phyloP scores from a whole-genome alignment of 2,329 filamentous ascomycete genomes.

The Colletotrichum ledebouriae region DNA sequence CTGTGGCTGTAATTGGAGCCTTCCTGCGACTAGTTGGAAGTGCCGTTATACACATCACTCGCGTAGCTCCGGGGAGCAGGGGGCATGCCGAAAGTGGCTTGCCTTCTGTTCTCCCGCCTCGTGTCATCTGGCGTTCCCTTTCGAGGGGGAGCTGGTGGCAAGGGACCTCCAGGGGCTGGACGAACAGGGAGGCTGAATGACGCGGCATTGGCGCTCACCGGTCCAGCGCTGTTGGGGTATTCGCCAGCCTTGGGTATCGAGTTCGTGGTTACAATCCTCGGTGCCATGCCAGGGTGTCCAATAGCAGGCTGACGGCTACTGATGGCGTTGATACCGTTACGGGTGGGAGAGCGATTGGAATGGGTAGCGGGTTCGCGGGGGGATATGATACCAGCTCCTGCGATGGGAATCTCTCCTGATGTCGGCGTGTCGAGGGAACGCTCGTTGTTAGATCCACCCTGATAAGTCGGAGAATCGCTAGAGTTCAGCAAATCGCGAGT shows the following conservation, averaged over 20 bases:
- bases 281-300: slow-evolving; percentile 66
- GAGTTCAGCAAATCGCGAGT: slow-evolving; percentile 81
- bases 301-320: slow-evolving; percentile 56
- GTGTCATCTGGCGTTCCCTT: slow-evolving; percentile 69
- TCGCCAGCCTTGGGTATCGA: slow-evolving; percentile 64
- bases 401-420: slow-evolving; percentile 79
- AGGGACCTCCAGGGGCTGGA: slow-evolving; percentile 69
- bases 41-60: slow-evolving; percentile 43
- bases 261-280: slow-evolving; percentile 64
- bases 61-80: slow-evolving; percentile 54
- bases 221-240: slow-evolving; percentile 55
- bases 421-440: slow-evolving; percentile 72
- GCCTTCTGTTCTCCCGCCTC: slow-evolving; percentile 65
- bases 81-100: slow-evolving; percentile 65
- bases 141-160: slow-evolving; percentile 72
- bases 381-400: slow-evolving; percentile 66
- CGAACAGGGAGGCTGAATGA: slow-evolving; percentile 76
- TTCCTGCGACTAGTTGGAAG: slow-evolving; percentile 40
- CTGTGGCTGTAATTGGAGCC: slow-evolving; percentile 22
- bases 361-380: slow-evolving; percentile 64
- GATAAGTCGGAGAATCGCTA: slow-evolving; percentile 69
- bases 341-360: slow-evolving; percentile 64
- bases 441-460: slow-evolving; percentile 57
- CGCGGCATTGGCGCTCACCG: slow-evolving; percentile 59
- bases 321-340: slow-evolving; percentile 61